Evolutionary conservation across 1,139 yeast species (phyloP), one percentile per base, ranked within the genome.

Genomic region (Saccharomyces hybrid): DNA sequence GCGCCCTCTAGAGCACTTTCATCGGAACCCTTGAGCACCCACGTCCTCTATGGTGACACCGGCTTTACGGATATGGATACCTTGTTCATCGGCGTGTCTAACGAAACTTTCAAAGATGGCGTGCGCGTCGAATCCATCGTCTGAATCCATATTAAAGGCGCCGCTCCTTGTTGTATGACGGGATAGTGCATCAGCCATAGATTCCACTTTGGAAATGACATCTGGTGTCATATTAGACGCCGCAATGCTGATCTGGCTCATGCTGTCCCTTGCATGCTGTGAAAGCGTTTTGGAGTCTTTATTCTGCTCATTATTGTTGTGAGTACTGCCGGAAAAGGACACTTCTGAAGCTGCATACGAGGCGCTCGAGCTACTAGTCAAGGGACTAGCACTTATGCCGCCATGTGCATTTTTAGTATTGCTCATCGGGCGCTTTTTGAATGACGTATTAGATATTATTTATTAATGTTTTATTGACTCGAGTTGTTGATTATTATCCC

Each of bases 1-100:
- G 74, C 72, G 31, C 76, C 77, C 57, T 76, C 74, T 3, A 81
- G 68, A 42, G 78, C 74, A 2, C 79, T 68, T 27, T 78, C 73
- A 63, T 81, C 83, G 41, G 71, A 68, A 55, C 84, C 84, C 86
- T 51, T 66, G 67, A 8, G 80, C 79, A 2, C 73, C 66, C n/a
- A 80, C 70, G 57, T 78, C 73, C 60, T 75, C 73, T 56, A 80
- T 72, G 2, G 75, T 68, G 3, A 81, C 73, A 55, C 84, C 83
- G 4, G 80, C 69, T 26, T 71, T 65, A 56, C 81, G 73, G 34
- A 72, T 64, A 42, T 73, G 71, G 29, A 80, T 72, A 16, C 82
- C 82, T 60, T 78, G 77, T 46, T 74, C 73, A 28, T 64, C 61
- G 1, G 76, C 61, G 32, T 58, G 59, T 34, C 58, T 55, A 11